Evolutionary conservation across 345 rosid species (phyloP).

Genomic region (Xanthoceras sorbifolium): DNA sequence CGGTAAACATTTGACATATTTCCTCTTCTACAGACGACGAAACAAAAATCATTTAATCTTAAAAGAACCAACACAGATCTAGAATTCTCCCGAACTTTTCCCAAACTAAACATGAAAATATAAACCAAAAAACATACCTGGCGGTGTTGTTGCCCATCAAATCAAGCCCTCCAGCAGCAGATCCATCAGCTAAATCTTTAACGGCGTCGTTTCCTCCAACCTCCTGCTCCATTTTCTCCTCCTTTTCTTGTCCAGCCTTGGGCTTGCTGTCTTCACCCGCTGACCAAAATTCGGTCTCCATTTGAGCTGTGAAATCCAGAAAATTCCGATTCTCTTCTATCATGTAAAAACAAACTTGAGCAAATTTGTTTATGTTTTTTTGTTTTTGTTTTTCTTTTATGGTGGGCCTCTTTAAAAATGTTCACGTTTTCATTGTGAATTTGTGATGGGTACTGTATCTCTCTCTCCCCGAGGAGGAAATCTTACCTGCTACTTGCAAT

Average conservation of each 20-base stretch:
- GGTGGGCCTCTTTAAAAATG: background rate
- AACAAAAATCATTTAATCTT: background rate
- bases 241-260: conserved; percentile 24
- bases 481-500: too few relatives aligned
- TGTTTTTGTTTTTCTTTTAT: background rate
- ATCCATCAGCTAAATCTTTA: conserved; percentile 32
- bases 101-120: background rate
- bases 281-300: conserved; percentile 2
- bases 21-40: background rate
- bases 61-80: conserved; percentile 3
- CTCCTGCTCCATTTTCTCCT: conserved; percentile 20
- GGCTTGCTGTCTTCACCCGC: conserved; percentile 16
- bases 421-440: background rate
- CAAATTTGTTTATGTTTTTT: background rate
- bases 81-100: background rate
- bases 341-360: background rate
- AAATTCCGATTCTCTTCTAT: background rate
- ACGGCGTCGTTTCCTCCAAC: conserved; percentile 25
- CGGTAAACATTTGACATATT: background rate
- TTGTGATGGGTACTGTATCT: too few relatives aligned
- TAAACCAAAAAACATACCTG: conserved; percentile 25
- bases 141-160: conserved; percentile 20
- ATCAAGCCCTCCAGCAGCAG: conserved; percentile 29
- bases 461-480: too few relatives aligned
- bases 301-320: background rate